Evolutionary conservation across 2,329 filamentous ascomycete genomes (phyloP).

Genomic region (Ophiosphaerella herpotricha): DNA sequence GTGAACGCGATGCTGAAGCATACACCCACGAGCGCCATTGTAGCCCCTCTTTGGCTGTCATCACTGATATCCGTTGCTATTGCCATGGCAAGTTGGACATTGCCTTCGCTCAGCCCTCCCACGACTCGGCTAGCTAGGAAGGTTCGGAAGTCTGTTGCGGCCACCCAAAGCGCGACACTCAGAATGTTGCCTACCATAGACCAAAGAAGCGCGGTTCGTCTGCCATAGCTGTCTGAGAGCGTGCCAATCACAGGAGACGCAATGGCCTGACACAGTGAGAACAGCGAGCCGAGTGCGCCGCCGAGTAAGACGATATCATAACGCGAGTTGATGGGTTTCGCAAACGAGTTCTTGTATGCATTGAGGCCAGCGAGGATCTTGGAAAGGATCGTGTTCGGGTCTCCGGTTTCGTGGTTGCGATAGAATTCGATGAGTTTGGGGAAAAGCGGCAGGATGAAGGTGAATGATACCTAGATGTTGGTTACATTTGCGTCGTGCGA

Average conservation of each 20-base stretch:
- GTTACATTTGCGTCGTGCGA: conserved; percentile 12
- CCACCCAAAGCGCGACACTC: conserved; percentile 92
- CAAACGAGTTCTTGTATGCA: conserved; percentile 91
- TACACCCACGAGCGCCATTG: conserved; percentile 94
- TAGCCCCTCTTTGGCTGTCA: conserved; percentile 79
- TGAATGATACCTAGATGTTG: conserved; percentile 83
- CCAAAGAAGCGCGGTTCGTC: conserved; percentile 82
- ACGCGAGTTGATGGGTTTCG: conserved; percentile 88
- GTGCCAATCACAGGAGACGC: conserved; percentile 89
- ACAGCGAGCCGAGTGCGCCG: conserved; percentile 89
- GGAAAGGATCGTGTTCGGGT: conserved; percentile 69
- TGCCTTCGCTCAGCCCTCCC: conserved; percentile 92
- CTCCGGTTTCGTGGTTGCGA: conserved; percentile 75
- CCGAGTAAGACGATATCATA: conserved; percentile 97
- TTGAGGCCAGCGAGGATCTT: conserved; percentile 83
- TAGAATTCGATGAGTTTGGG: conserved; percentile 96
- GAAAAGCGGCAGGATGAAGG: conserved; percentile 95
- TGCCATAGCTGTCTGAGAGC: conserved; percentile 86
- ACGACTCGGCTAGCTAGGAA: conserved; percentile 93
- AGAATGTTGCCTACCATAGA: conserved; percentile 94
- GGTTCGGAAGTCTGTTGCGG: conserved; percentile 90
- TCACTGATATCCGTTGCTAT: conserved; percentile 97
- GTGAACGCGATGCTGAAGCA: conserved; percentile 98
- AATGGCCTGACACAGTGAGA: conserved; percentile 89
- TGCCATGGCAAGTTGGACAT: conserved; percentile 92